phyloP scores from a whole-genome alignment of 192 early-diverging fungal genomes.

The Rhizoclosmatium globosum region DNA sequence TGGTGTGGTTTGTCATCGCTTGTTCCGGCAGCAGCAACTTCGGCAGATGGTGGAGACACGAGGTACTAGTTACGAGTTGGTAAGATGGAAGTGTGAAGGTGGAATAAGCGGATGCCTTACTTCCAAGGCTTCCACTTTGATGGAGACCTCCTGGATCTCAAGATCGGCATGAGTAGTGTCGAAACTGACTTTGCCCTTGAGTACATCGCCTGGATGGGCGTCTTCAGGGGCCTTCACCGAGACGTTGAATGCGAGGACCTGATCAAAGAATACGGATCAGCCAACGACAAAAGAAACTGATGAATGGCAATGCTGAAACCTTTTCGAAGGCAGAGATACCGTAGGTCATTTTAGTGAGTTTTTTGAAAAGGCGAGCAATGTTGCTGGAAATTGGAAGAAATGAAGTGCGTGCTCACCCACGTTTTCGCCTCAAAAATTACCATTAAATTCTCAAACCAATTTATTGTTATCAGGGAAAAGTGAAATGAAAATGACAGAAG shows the following conservation, averaged over 20 bases:
- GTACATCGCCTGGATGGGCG: not conserved
- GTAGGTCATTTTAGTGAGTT: too few relatives aligned
- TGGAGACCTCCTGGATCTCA: not conserved
- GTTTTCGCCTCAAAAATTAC: too few relatives aligned
- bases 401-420: too few relatives aligned
- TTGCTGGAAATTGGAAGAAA: too few relatives aligned
- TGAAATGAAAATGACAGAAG: too few relatives aligned
- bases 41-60: not conserved
- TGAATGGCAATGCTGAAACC: too few relatives aligned
- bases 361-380: too few relatives aligned
- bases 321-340: too few relatives aligned
- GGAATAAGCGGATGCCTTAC: not conserved
- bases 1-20: not conserved
- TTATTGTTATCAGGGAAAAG: too few relatives aligned
- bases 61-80: too few relatives aligned
- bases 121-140: conserved; percentile 12
- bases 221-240: not conserved
- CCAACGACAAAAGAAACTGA: too few relatives aligned
- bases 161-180: conserved; percentile 21
- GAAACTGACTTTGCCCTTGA: conserved; percentile 16
- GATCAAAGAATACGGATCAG: not conserved
- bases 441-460: too few relatives aligned
- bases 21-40: conserved; percentile 11
- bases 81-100: not conserved
- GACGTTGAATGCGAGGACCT: conserved; percentile 4